These are phyloP conservation scores for Crithidia thermophila DNA, from an alignment of 208 protist species.

Conservation along the genomic window DNA sequence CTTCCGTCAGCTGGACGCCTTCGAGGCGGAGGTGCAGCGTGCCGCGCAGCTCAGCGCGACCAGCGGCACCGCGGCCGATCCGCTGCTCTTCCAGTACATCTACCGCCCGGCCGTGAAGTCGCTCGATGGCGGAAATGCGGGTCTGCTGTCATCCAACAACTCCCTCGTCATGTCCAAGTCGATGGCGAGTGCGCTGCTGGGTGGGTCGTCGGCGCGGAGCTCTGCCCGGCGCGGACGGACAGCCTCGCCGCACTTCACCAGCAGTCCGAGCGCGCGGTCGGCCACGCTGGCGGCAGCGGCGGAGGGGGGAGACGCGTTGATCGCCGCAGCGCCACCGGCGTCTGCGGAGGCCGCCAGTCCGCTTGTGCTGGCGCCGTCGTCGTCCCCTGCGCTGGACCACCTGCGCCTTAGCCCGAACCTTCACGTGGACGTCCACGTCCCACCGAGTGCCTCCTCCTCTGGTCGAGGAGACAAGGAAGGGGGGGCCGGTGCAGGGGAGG, in stretches of 20 bases:
- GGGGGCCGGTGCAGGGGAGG: no score
- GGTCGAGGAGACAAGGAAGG: no score
- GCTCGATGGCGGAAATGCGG: neutral
- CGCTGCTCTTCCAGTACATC: constrained; percentile 11
- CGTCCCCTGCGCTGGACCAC: neutral
- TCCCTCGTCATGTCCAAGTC: constrained; percentile 12
- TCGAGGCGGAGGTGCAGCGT: constrained; percentile 22
- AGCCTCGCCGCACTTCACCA: neutral
- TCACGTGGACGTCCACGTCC: no score
- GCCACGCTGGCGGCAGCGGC: neutral
- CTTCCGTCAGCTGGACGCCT: constrained; percentile 28
- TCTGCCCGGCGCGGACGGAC: neutral
- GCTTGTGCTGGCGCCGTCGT: neutral
- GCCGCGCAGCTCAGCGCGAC: constrained; percentile 3
- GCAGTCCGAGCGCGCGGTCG: neutral
- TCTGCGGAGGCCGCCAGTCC: neutral
- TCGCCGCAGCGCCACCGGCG: neutral
- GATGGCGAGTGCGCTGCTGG: neutral
- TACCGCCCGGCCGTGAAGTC: constrained; percentile 32
- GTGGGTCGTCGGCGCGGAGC: neutral
- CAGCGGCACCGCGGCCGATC: constrained; percentile 5
- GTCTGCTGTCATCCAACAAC: constrained; percentile 2
- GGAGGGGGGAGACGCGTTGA: neutral
- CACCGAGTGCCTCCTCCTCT: no score
- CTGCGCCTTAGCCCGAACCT: no score